Conservation (phyloP, 805 yeast species). For the Hanseniaspora jakobsenii region DNA sequence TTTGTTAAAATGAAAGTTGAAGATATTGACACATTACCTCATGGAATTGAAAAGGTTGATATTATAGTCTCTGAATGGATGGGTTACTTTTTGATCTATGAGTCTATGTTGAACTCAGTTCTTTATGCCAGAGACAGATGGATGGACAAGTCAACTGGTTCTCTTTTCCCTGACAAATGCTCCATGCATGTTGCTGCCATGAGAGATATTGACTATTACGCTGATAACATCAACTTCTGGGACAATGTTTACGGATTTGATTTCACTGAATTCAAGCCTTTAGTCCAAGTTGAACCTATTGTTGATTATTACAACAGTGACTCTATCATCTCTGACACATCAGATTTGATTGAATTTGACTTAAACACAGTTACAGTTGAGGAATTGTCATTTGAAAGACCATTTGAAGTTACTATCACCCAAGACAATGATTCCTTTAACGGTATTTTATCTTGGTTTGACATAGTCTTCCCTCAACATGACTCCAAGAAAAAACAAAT, state of each 20-base stretch:
- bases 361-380: conserved; percentile 77
- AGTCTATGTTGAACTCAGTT: conserved; percentile 96
- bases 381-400: conserved; percentile 61
- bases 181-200: conserved; percentile 80
- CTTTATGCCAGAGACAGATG: conserved; percentile 87
- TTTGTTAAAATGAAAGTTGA: conserved; percentile 85
- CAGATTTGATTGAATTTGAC: conserved; percentile 67
- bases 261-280: conserved; percentile 74
- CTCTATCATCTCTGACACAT: conserved; percentile 60
- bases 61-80: conserved; percentile 97
- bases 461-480: conserved; percentile 65
- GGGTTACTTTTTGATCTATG: conserved; percentile 94
- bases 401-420: conserved; percentile 61
- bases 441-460: conserved; percentile 91
- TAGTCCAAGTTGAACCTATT: conserved; percentile 85
- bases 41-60: conserved; percentile 57
- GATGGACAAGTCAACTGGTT: conserved; percentile 54
- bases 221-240: conserved; percentile 88
- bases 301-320: conserved; percentile 87
- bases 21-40: conserved; percentile 70
- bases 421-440: conserved; percentile 57
- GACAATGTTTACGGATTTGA: conserved; percentile 95
- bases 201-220: conserved; percentile 85
- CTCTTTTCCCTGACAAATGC: conserved; percentile 90
- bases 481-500: conserved; percentile 44